Evolutionary conservation across 1,139 yeast genomes (phyloP).

Genomic region (Geotrichum siamense): DNA sequence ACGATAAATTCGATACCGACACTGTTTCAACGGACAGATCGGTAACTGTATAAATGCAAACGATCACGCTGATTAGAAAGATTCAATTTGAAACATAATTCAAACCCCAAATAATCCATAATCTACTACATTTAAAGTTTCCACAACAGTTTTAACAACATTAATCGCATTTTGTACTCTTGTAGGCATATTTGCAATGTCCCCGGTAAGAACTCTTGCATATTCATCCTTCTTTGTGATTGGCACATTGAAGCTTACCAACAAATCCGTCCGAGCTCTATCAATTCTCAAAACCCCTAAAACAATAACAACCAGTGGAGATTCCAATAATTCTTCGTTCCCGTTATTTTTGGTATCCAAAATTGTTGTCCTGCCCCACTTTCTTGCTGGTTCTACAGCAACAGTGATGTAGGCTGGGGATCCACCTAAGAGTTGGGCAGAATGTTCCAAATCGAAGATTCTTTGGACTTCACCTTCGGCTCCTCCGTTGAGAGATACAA

Average conservation of each 20-base stretch:
- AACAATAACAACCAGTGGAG: slow-evolving; percentile 14
- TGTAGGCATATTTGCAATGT: slow-evolving; percentile 22
- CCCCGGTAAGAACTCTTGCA: slow-evolving; percentile 20
- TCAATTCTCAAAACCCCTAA: slow-evolving; percentile 35
- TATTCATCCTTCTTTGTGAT: slow-evolving; percentile 24
- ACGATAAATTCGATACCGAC: too few relatives aligned
- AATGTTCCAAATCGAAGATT: background rate
- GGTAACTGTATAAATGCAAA: too few relatives aligned
- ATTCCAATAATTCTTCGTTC: background rate
- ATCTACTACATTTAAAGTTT: slow-evolving; percentile 37
- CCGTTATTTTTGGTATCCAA: slow-evolving; percentile 4
- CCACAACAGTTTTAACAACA: slow-evolving; percentile 29
- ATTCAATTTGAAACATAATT: background rate
- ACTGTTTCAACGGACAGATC: too few relatives aligned
- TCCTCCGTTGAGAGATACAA: slow-evolving; percentile 36
- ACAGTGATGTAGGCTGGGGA: slow-evolving; percentile 23
- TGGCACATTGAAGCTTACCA: slow-evolving; percentile 56
- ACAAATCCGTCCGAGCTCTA: slow-evolving; percentile 52
- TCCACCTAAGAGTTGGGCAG: background rate
- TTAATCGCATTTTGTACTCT: slow-evolving; percentile 32
- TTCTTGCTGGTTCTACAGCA: slow-evolving; percentile 38
- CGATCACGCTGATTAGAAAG: too few relatives aligned
- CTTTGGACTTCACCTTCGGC: slow-evolving; percentile 12
- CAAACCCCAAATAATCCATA: slow-evolving; percentile 41
- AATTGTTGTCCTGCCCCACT: slow-evolving; percentile 40